Percentiles rank a stretch among this genome's conserved stretches.
Conservation (phyloP, 2,329 filamentous ascomycete species). For the Plenodomus lindquistii region DNA sequence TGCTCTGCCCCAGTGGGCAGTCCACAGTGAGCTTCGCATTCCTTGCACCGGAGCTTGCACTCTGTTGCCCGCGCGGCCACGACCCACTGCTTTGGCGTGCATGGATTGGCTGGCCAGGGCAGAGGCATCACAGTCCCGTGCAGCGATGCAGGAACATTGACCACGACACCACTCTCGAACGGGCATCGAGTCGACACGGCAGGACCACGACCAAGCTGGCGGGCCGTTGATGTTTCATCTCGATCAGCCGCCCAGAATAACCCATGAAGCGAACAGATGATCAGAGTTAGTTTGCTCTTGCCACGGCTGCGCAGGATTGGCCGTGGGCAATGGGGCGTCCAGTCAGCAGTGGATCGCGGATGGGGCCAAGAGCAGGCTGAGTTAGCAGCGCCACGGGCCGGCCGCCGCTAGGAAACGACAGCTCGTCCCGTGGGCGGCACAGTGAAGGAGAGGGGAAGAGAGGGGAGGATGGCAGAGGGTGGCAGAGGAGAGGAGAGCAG, state of each 20-base stretch:
- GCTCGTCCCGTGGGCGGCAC: constrained; percentile 24
- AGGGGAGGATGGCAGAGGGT: constrained; percentile 7
- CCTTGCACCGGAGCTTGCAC: constrained; percentile 43
- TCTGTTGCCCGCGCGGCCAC: constrained; percentile 23
- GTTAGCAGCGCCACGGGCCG: constrained; percentile 38
- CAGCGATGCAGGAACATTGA: constrained; percentile 49
- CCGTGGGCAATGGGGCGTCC: constrained; percentile 27
- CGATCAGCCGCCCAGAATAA: constrained; percentile 42
- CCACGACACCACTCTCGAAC: constrained; percentile 42
- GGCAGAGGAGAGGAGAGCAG: constrained; percentile 8
- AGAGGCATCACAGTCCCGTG: constrained; percentile 42
- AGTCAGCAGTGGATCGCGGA: constrained; percentile 30
- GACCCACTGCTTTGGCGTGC: constrained; percentile 20
- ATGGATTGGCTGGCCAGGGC: constrained; percentile 36
- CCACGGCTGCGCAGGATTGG: constrained; percentile 27
- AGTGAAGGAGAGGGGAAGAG: constrained; percentile 18
- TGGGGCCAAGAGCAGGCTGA: constrained; percentile 27
- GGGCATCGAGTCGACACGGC: constrained; percentile 43
- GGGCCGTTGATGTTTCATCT: constrained; percentile 47
- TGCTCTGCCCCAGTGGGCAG: constrained; percentile 41
- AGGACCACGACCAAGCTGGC: constrained; percentile 33
- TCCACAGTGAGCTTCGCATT: constrained; percentile 43
- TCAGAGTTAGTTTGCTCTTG: constrained; percentile 40
- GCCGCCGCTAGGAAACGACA: constrained; percentile 35
- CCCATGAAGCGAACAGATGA: constrained; percentile 44